Base-by-base conservation (phyloP, 2,329 filamentous ascomycete species). In the Colletotrichum aenigma region DNA sequence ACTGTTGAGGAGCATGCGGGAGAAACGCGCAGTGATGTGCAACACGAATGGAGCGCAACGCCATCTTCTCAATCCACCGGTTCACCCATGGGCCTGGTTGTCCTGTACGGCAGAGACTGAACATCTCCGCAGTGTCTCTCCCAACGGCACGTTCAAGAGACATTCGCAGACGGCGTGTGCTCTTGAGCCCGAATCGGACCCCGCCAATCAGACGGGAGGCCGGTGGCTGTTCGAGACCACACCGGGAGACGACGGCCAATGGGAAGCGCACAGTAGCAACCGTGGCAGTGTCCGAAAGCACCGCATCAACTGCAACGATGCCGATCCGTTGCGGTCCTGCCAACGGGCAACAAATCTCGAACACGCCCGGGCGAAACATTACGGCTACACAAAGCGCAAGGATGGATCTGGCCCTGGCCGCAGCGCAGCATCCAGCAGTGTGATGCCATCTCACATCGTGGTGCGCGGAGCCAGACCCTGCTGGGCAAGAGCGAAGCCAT, bases 361-460 rank as follows among this genome's bases (percentile, higher is more conserved):
- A 48, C 43, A 48, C 43, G 43, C 43, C 43, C 61, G 32, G 61
- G 32, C 32, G 58, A 32, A 61, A 21, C 28, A 36, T 15, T 16
- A 52, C 64, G 38, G 65, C 55, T 48, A 26, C 62, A 38, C 62
- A 21, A 32, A 24, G 55, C 32, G 66, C 38, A 13, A 70, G 13
- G 24, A 38, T 38, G 34, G 43, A 70, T 28, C 38, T 58, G 66
- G 43, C 70, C 18, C 24, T 16, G 36, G 60, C 71, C 43, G 66
- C 68, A 32, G 58, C 58, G 30, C 58, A 73, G 28, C 38, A 9
- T 66, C 60, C 71, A 58, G 74, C 66, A 67, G n/a, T 28, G 61
- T 76, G 71, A 75, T 76, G 74, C 71, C 74, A 76, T 76, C 66
- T 67, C 70, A 75, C 74, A 75, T 75, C 32, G 61, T 7, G 10